Evolutionary conservation across 2,329 filamentous ascomycete species (phyloP), one percentile per base, ranked within the genome.

Genomic region (Hypoxylon sp.): DNA sequence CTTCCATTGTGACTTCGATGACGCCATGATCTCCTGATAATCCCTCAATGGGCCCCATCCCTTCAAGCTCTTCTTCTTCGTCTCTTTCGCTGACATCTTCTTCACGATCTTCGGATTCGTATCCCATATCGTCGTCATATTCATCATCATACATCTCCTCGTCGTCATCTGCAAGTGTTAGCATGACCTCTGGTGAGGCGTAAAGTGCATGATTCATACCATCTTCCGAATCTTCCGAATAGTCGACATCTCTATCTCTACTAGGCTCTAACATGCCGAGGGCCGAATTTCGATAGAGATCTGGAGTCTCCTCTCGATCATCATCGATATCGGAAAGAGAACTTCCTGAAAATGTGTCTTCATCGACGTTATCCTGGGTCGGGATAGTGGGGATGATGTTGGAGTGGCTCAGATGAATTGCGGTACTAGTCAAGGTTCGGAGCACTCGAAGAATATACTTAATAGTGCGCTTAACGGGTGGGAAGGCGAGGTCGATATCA

Each of bases 401-500:
- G 19, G 88, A 89, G 72, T 94, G 90, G 77, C 94, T 98, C 36
- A 99, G 83, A 63, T 92, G 87, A 68, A 97, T 92, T 1, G 94
- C 96, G 10, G 94, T 95, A 70, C 91, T 91, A 0, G 95, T 97
- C 43, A 99, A 84, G 61, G 92, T 90, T 74, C 95, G 93, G 21
- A 99, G 85, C 2, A 97, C 95, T 38, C 93, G 91, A 49, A 99
- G 85, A 58, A 99, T 97, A 79, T 97, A 97, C 82, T 98, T 99
- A 75, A 99, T 93, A 13, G 94, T 94, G 50, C 94, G 90, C 82
- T 97, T 97, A 14, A 97, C 93, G 25, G 93, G 91, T 0, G 95
- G 94, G 79, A 97, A 98, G 73, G 97, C 97, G 67, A 99, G 87
- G 77, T 98, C 96, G 65, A 99, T 91, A 75, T 99, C 97, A 17